phyloP scores from a whole-genome alignment of 2,329 filamentous ascomycete genomes.

The Herpotrichia juniperi region DNA sequence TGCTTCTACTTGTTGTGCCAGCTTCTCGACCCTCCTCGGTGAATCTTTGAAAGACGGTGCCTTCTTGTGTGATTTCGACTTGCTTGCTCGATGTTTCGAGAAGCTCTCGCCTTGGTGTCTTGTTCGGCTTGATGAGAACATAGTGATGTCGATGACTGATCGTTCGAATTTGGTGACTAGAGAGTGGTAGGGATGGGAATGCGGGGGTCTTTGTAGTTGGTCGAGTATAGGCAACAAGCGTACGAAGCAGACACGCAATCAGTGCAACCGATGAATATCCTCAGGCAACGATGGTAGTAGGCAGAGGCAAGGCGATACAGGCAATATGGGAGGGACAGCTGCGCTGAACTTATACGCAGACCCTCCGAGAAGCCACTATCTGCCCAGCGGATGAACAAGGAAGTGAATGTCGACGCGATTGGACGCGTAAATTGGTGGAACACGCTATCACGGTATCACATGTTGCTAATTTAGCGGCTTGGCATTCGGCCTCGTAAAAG shows the following conservation, averaged over 20 bases:
- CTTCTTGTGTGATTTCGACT: slow-evolving; percentile 45
- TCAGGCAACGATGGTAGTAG: slow-evolving; percentile 38
- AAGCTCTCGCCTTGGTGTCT: slow-evolving; percentile 42
- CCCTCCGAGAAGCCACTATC: slow-evolving; percentile 39
- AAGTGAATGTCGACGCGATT: slow-evolving; percentile 39
- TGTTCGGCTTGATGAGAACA: slow-evolving; percentile 44
- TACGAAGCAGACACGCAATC: slow-evolving; percentile 33
- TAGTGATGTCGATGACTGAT: slow-evolving; percentile 23
- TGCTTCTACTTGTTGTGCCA: slow-evolving; percentile 41
- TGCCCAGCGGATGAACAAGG: slow-evolving; percentile 30
- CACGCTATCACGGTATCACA: slow-evolving; percentile 46
- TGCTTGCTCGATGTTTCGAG: slow-evolving; percentile 47
- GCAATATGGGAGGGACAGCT: slow-evolving; percentile 30
- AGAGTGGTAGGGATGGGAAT: slow-evolving; percentile 18
- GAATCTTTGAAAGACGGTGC: slow-evolving; percentile 45
- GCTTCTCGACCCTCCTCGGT: slow-evolving; percentile 39
- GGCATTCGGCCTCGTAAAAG: slow-evolving; percentile 22
- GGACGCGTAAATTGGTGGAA: slow-evolving; percentile 38
- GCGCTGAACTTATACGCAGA: slow-evolving; percentile 41
- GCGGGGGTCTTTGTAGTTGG: slow-evolving; percentile 35
- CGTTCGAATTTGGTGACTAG: slow-evolving; percentile 9
- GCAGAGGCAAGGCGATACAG: slow-evolving; percentile 32
- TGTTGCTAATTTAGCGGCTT: too few relatives aligned
- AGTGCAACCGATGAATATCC: slow-evolving; percentile 17
- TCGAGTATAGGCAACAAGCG: slow-evolving; percentile 37